Evolutionary conservation across 371 early-diverging fungal genomes (phyloP).

Genomic region (Lichtheimia ramosa): DNA sequence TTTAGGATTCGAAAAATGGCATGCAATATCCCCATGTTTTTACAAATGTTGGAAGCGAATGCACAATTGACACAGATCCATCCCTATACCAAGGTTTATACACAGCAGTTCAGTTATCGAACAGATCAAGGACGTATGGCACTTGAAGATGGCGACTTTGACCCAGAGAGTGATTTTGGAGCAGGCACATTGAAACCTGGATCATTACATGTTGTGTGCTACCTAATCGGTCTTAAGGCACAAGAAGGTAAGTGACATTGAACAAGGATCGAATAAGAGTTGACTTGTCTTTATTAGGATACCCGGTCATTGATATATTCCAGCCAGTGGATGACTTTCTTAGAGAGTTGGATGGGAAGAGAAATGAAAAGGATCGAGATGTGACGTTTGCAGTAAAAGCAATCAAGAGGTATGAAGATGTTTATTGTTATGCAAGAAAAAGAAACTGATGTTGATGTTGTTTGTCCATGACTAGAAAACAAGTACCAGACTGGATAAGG

Average conservation of each 20-base stretch:
- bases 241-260: neutral
- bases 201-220: slow-evolving; percentile 18
- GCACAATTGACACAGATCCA: slow-evolving; percentile 18
- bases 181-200: slow-evolving; percentile 24
- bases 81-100: slow-evolving; percentile 18
- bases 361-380: slow-evolving; percentile 8
- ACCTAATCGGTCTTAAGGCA: slow-evolving; percentile 28
- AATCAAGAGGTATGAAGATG: slow-evolving; percentile 7
- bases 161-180: neutral
- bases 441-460: neutral
- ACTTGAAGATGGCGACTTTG: slow-evolving; percentile 15
- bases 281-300: neutral
- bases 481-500: neutral
- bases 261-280: neutral
- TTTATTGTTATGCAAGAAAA: neutral
- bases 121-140: slow-evolving; percentile 21
- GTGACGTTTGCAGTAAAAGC: slow-evolving; percentile 6
- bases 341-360: slow-evolving; percentile 2
- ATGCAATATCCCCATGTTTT: slow-evolving; percentile 22
- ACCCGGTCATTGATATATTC: slow-evolving; percentile 3
- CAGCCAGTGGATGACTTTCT: neutral
- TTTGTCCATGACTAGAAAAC: neutral
- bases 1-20: slow-evolving; percentile 41
- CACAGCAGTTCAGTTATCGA: slow-evolving; percentile 8
- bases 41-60: slow-evolving; percentile 23